Evolutionary conservation across 2,329 filamentous ascomycete species (phyloP), one percentile per base, ranked within the genome.

Genomic region (Xylariaceae sp.): DNA sequence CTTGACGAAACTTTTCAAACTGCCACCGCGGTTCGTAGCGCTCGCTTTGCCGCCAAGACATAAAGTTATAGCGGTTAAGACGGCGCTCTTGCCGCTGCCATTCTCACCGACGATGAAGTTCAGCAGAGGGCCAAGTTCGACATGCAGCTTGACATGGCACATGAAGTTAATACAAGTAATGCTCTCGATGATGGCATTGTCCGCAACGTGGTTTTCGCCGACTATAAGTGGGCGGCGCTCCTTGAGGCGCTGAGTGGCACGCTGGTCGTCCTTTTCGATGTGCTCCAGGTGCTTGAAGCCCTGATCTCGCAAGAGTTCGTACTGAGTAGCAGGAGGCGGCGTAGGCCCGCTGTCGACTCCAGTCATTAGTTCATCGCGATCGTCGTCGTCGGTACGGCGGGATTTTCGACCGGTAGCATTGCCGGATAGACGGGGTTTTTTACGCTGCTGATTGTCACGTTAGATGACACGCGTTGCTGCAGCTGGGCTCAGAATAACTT

Each of bases 31-130:
- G 69, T 97, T 97, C 3, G 94, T 97, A 13, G 90, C 85, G 57
- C 90, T 90, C 1, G 94, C 92, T 73, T 97, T 97, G 17, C 90
- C 93, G 61, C 94, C 94, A n/a, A 99, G 80, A 69, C 94, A 97
- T 39, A 99, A 81, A 0, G 92, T 96, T 64, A 99, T 84, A 3
- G 92, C 94, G 0, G 94, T 97, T 34, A 99, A 77, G 11, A 97
- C 88, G 2, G 94, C 94, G 73, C 94, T 99, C 77, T 99, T 99
- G 41, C 94, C 94, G 71, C 93, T 97, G 37, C 94, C 94, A 71
- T 99, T 99, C 73, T 96, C 92, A 13, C 94, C 94, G 57, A 97
- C 92, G 62, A 99, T 92, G 75, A 99, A 99, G 74, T 99, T 99
- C 73, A 99, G 95, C 44, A 97, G 78, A 0, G 94, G 94, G 0